Percentiles rank a stretch among this genome's conserved stretches.
phyloP scores from a whole-genome alignment of 495 filamentous ascomycete genomes.

The Xylaria grammica region DNA sequence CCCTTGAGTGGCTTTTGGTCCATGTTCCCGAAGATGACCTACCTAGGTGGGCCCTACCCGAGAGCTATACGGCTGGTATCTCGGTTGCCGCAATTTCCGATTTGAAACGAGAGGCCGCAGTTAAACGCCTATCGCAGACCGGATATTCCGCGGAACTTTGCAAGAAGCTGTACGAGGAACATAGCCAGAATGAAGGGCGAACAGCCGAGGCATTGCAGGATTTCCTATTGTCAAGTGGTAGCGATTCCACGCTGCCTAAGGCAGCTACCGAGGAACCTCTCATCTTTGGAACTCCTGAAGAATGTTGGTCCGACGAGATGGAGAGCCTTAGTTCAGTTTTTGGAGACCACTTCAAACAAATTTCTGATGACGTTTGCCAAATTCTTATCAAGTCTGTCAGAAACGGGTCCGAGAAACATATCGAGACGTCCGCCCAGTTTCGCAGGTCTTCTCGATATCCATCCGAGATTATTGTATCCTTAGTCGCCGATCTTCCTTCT shows the following conservation, averaged over 20 bases:
- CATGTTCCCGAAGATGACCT: slow-evolving; percentile 97
- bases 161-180: slow-evolving; percentile 69
- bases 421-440: slow-evolving; percentile 56
- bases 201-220: slow-evolving; percentile 80
- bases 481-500: slow-evolving; percentile 75
- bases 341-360: slow-evolving; percentile 62
- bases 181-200: slow-evolving; percentile 71
- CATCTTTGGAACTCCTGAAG: slow-evolving; percentile 51
- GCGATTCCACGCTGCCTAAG: slow-evolving; percentile 24
- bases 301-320: slow-evolving; percentile 86
- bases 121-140: slow-evolving; percentile 79
- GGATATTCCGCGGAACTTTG: slow-evolving; percentile 89
- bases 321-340: slow-evolving; percentile 82
- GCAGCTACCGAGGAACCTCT: slow-evolving; percentile 36
- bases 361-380: slow-evolving; percentile 65
- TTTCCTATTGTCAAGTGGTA: slow-evolving; percentile 61
- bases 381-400: slow-evolving; percentile 58
- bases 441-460: slow-evolving; percentile 70
- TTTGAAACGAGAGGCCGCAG: slow-evolving; percentile 73
- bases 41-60: slow-evolving; percentile 86
- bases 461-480: slow-evolving; percentile 71
- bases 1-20: slow-evolving; percentile 88
- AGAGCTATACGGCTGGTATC: slow-evolving; percentile 86
- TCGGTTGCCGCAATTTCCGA: slow-evolving; percentile 76
- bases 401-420: slow-evolving; percentile 47